Evolutionary conservation across 2,329 filamentous ascomycete genomes (phyloP).

Genomic region (Arthrobotrys sinensis): DNA sequence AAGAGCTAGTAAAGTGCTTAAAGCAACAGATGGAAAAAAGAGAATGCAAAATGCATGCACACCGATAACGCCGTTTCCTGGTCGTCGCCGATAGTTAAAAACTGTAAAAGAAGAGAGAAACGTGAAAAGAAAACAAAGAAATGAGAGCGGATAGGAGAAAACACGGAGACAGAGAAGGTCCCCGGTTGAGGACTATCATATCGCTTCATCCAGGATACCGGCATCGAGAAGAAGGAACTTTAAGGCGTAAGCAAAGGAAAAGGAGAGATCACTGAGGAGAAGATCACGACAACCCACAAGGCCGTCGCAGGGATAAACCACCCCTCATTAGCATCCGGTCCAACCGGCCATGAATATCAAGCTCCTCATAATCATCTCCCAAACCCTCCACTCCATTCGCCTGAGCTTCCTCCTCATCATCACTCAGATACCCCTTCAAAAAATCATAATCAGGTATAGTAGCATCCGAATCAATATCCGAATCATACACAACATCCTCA

Average conservation of each 20-base stretch:
- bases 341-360: not conserved
- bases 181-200: too few species aligned
- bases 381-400: not conserved
- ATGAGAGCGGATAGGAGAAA: not conserved
- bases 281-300: not conserved
- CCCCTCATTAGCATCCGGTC: not conserved
- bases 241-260: not conserved
- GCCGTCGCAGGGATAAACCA: not conserved
- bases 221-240: too few species aligned
- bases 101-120: not conserved
- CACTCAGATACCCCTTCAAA: not conserved
- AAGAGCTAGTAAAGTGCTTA: not conserved
- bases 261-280: not conserved
- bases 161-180: too few species aligned
- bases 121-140: not conserved
- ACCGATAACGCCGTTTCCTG: slow-evolving; percentile 24
- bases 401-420: not conserved
- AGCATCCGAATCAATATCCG: slow-evolving; percentile 11
- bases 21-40: not conserved
- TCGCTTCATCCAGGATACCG: too few species aligned
- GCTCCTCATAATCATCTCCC: not conserved
- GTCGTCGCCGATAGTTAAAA: slow-evolving; percentile 25
- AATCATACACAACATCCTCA: slow-evolving; percentile 7
- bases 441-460: slow-evolving; percentile 20
- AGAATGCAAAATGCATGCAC: not conserved